Percentiles rank a stretch among this genome's conserved stretches.
Conservation (phyloP, 2,329 filamentous ascomycete species). For the Sarocladium strictum region DNA sequence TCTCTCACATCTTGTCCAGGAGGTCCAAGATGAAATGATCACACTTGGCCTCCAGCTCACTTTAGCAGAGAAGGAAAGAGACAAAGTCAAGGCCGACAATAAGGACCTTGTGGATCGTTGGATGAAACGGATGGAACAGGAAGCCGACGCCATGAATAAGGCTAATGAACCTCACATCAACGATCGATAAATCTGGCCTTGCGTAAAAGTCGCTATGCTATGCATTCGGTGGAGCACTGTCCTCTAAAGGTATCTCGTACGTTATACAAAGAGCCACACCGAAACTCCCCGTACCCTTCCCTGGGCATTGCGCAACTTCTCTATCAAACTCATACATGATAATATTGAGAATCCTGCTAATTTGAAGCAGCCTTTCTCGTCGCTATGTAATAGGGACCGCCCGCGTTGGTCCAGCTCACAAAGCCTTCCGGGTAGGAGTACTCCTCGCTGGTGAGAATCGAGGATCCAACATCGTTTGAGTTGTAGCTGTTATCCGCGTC, state of each 20-base stretch:
- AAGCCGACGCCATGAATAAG: slow-evolving; percentile 82
- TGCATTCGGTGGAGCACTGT: background rate
- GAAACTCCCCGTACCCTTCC: background rate
- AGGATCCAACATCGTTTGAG: slow-evolving; percentile 71
- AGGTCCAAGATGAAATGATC: slow-evolving; percentile 90
- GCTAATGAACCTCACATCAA: slow-evolving; percentile 44
- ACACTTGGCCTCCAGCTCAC: slow-evolving; percentile 83
- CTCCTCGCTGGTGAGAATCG: slow-evolving; percentile 71
- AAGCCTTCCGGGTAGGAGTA: slow-evolving; percentile 58
- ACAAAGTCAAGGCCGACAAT: slow-evolving; percentile 74
- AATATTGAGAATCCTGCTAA: background rate
- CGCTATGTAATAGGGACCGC: slow-evolving; percentile 83
- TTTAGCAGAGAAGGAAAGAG: slow-evolving; percentile 70
- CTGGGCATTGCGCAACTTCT: background rate
- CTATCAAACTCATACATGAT: background rate
- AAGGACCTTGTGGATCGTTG: slow-evolving; percentile 83
- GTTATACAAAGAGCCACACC: background rate
- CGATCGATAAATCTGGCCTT: slow-evolving; percentile 17
- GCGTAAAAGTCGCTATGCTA: background rate
- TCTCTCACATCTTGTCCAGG: slow-evolving; percentile 32
- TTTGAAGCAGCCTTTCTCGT: slow-evolving; percentile 52
- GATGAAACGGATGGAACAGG: slow-evolving; percentile 81
- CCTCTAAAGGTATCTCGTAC: slow-evolving; percentile 2
- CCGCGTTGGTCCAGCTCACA: slow-evolving; percentile 87
- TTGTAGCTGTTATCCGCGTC: slow-evolving; percentile 72